Percentiles rank a stretch among this genome's conserved stretches.
phyloP scores from a whole-genome alignment of 805 yeast genomes.

The Blastobotrys mokoenaii region DNA sequence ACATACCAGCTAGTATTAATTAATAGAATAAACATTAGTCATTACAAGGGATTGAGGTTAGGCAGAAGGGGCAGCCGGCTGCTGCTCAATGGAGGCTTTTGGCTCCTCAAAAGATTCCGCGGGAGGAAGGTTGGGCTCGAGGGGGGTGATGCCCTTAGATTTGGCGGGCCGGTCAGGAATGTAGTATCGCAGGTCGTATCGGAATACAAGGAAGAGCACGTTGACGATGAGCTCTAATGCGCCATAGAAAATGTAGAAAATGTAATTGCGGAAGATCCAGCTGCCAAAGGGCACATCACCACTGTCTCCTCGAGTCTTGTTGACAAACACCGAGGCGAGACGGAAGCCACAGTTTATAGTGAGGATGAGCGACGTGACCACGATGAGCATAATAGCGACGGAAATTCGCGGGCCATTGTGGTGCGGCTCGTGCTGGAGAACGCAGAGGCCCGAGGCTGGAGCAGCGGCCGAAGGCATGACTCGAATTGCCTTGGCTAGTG shows the following conservation, averaged over 20 bases:
- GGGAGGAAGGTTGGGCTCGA: too few species aligned
- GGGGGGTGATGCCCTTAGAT: too few species aligned
- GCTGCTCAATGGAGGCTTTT: too few species aligned
- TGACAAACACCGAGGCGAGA: conserved; percentile 25
- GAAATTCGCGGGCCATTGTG: conserved; percentile 27
- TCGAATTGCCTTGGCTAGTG: conserved; percentile 48
- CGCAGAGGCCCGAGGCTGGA: conserved; percentile 34
- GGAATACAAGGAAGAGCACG: conserved; percentile 46
- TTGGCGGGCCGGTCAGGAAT: conserved; percentile 65
- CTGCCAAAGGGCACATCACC: conserved; percentile 23
- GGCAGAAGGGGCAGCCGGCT: too few species aligned
- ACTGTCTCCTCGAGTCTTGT: conserved; percentile 14
- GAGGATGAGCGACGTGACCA: conserved; percentile 17
- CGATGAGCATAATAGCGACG: conserved; percentile 35
- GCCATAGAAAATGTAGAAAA: conserved; percentile 65
- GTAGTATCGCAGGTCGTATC: conserved; percentile 72
- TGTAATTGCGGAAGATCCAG: conserved; percentile 47
- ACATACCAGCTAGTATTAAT: too few species aligned
- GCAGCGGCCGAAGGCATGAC: conserved; percentile 52
- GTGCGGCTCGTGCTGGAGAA: conserved; percentile 36
- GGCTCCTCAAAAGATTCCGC: too few species aligned
- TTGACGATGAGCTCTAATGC: conserved; percentile 53
- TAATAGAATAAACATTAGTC: too few species aligned
- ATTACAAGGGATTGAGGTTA: too few species aligned
- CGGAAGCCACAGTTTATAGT: conserved; percentile 26